Evolutionary conservation across 345 rosid genomes (phyloP).

Genomic region (Gossypium longicalyx): DNA sequence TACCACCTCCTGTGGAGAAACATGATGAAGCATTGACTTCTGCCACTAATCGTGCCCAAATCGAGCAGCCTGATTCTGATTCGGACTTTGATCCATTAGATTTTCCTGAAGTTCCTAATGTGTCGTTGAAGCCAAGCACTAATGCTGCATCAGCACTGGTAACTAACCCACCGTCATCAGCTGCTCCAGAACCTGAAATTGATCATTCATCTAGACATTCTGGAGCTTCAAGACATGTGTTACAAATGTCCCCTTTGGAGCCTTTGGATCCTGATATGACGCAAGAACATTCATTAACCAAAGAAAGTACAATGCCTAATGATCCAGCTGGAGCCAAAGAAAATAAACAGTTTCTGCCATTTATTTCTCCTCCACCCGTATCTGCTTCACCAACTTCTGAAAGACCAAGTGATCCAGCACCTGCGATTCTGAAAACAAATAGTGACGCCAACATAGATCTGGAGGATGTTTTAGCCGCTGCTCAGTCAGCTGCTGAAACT

Average conservation of each 20-base stretch:
- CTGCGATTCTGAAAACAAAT: constrained; percentile 25
- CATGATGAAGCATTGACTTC: constrained; percentile 45
- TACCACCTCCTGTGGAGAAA: constrained; percentile 68
- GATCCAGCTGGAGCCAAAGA: constrained; percentile 27
- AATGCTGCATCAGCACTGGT: constrained; percentile 39
- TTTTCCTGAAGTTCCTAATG: constrained; percentile 78
- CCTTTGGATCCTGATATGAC: constrained; percentile 29
- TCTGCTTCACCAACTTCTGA: constrained; percentile 29
- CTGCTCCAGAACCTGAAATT: constrained; percentile 17
- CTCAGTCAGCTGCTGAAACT: constrained; percentile 83
- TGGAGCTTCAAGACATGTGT: constrained; percentile 22
- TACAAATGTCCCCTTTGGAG: constrained; percentile 31
- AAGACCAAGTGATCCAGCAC: constrained; percentile 19
- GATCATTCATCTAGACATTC: constrained; percentile 16
- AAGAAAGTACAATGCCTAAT: constrained; percentile 32
- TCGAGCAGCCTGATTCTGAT: constrained; percentile 58
- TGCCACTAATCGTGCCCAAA: constrained; percentile 24
- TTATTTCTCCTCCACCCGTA: constrained; percentile 45
- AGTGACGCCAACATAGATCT: constrained; percentile 53
- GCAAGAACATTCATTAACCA: constrained; percentile 26
- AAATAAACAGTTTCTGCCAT: constrained; percentile 61
- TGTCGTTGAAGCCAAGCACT: constrained; percentile 37
- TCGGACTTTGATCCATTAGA: constrained; percentile 46
- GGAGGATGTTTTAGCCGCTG: constrained; percentile 81
- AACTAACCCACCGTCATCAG: constrained; percentile 19